Base-by-base conservation (phyloP, 2,329 filamentous ascomycete species). In the Emergomyces orientalis region DNA sequence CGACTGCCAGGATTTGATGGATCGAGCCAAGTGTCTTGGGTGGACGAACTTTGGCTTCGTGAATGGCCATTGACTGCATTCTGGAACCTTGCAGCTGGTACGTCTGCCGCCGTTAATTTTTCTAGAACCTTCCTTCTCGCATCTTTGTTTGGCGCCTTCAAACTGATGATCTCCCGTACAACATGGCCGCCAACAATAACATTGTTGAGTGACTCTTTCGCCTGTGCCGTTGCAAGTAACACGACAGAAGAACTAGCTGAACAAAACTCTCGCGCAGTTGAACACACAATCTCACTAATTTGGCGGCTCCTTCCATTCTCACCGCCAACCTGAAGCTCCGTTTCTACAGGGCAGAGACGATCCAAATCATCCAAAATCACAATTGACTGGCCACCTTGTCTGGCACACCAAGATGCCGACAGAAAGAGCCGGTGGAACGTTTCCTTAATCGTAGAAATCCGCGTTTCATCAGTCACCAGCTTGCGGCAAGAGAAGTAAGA, bases 361-460 rank as follows among this genome's bases (percentile, higher is more conserved):
- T 99, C 94, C 7, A 99, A 78, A 70, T 99, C 94, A 71, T 99
- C 94, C 1, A 99, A 80, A 58, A 99, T 85, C 25, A 99, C 89
- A 2, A 97, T 74, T 0, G 92, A 85, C 65, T 86, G 87, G 4
- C 94, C 94, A 27, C 91, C 92, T 0, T 94, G 82, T 64, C 93
- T 84, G 43, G 93, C 90, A 45, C 90, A 91, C 94, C 94, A 99
- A 51, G 89, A 88, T 2, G 94, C 94, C 25, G 86, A 84, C 80
- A 94, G 91, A 73, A 99, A 97, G 1, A 96, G 76, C 19, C 91
- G 85, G 59, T 85, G 87, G 5, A 99, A 77, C 0, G 86, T 94
- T 71, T 97, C 93, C 71, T 96, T 97, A 76, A 99, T 90, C 0
- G 89, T 90, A 2, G 91, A 89, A 17, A 97, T 86, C 63, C 93